Evolutionary conservation across 371 early-diverging fungal genomes (phyloP).

Genomic region (Sporodiniella umbellata): DNA sequence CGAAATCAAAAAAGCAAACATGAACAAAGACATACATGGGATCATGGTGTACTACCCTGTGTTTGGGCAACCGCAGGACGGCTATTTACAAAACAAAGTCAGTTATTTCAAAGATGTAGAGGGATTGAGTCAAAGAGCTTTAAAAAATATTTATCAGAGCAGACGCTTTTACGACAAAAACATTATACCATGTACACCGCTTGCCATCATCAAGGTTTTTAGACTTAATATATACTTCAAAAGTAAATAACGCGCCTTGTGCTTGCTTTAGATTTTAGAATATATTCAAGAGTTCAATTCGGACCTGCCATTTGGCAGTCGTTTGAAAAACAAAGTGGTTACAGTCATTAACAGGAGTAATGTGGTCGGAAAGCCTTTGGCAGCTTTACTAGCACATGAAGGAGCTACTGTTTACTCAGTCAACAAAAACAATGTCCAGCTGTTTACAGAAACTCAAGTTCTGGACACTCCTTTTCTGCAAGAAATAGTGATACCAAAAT

Average conservation of each 20-base stretch:
- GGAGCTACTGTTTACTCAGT: constrained; percentile 95
- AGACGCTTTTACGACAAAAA: constrained; percentile 80
- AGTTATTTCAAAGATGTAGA: constrained; percentile 90
- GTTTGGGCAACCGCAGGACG: constrained; percentile 85
- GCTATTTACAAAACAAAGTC: constrained; percentile 87
- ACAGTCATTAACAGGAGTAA: constrained; percentile 93
- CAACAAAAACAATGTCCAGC: constrained; percentile 83
- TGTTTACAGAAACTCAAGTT: constrained; percentile 76
- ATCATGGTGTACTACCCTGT: constrained; percentile 96
- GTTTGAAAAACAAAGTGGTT: constrained; percentile 85
- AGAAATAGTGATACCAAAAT: constrained; percentile 74
- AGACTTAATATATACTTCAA: no score
- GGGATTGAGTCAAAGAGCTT: constrained; percentile 88
- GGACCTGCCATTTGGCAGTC: constrained; percentile 82
- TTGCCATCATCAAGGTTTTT: constrained; percentile 91
- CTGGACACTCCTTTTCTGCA: constrained; percentile 74
- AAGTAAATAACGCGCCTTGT: no score
- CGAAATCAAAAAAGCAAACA: constrained; percentile 81
- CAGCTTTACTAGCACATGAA: constrained; percentile 94
- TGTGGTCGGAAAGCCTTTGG: constrained; percentile 94
- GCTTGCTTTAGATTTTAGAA: constrained; percentile 88
- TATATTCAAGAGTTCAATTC: constrained; percentile 88
- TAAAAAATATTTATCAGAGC: constrained; percentile 93
- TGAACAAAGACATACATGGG: constrained; percentile 77
- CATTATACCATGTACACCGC: constrained; percentile 95